Evolutionary conservation across 805 yeast genomes (phyloP).

Genomic region (Wickerhamiella slavikovae): DNA sequence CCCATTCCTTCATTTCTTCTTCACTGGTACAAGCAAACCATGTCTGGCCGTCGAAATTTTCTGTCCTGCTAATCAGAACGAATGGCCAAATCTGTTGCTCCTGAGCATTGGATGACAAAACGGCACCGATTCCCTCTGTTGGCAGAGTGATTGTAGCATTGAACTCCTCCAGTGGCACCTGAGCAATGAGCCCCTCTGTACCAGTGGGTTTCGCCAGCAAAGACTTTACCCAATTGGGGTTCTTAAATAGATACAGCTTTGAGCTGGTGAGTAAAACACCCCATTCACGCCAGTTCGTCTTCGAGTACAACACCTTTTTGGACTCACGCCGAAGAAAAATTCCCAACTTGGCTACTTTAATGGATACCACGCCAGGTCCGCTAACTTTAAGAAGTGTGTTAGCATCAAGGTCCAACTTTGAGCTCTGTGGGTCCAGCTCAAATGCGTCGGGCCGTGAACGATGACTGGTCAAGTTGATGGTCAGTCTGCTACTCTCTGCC

Average conservation of each 20-base stretch:
- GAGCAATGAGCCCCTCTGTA: constrained; percentile 7
- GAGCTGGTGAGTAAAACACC: constrained; percentile 24
- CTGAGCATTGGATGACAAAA: constrained; percentile 9
- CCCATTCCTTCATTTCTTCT: constrained; percentile 39
- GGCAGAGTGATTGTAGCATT: constrained; percentile 18
- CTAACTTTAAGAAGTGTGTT: constrained; percentile 11
- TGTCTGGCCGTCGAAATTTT: constrained; percentile 14
- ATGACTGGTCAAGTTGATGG: constrained; percentile 19
- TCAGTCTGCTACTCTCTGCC: too few relatives aligned
- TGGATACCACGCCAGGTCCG: constrained; percentile 20
- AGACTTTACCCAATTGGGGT: constrained; percentile 18
- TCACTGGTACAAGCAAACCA: constrained; percentile 23
- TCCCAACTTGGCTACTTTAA: constrained; percentile 22
- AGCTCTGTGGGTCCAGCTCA: constrained; percentile 4
- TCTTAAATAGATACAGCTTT: constrained; percentile 22
- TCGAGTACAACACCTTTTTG: constrained; percentile 15
- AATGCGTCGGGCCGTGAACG: constrained; percentile 21
- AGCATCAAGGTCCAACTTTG: constrained; percentile 8
- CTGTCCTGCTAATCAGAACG: constrained; percentile 15
- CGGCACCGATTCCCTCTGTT: constrained; percentile 24
- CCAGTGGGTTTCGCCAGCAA: constrained; percentile 7
- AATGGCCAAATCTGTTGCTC: constrained; percentile 11
- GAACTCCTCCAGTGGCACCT: constrained; percentile 20
- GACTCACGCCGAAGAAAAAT: constrained; percentile 18
- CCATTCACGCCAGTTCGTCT: constrained; percentile 20